Percentiles rank a stretch among this genome's conserved stretches.
Evolutionary conservation across 768 basidiomycete genomes (phyloP).

Genomic region (Trametes coccinea): DNA sequence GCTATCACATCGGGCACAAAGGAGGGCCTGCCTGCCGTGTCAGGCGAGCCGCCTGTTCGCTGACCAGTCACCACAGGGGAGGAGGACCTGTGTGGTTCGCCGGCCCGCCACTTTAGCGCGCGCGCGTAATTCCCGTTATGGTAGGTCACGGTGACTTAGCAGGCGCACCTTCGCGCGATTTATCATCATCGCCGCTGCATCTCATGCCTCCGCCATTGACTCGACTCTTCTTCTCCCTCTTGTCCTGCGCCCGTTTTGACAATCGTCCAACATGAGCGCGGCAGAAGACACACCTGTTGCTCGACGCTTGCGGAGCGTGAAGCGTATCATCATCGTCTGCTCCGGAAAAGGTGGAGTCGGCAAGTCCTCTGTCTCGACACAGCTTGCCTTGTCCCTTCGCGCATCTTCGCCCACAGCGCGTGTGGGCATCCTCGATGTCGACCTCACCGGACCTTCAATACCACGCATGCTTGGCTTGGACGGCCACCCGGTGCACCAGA

Average conservation of each 20-base stretch:
- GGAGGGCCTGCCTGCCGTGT: too few relatives aligned
- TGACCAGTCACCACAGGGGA: too few relatives aligned
- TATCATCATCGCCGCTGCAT: slow-evolving; percentile 16
- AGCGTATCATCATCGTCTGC: slow-evolving; percentile 87
- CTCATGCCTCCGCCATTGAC: slow-evolving; percentile 14
- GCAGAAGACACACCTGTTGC: slow-evolving; percentile 58
- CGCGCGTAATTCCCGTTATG: background rate
- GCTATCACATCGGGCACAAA: too few relatives aligned
- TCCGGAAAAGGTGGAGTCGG: slow-evolving; percentile 99
- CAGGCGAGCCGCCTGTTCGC: too few relatives aligned
- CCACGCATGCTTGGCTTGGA: slow-evolving; percentile 95
- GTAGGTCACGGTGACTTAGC: slow-evolving; percentile 9
- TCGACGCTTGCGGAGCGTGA: slow-evolving; percentile 69
- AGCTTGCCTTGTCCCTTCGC: slow-evolving; percentile 87
- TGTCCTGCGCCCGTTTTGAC: background rate
- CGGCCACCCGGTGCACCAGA: slow-evolving; percentile 85
- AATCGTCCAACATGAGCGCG: slow-evolving; percentile 23
- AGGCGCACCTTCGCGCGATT: slow-evolving; percentile 11
- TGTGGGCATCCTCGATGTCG: slow-evolving; percentile 91
- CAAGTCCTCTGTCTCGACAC: slow-evolving; percentile 94
- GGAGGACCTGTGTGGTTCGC: too few relatives aligned
- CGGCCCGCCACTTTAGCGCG: background rate
- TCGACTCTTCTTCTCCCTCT: background rate
- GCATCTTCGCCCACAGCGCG: slow-evolving; percentile 62
- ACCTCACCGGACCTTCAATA: slow-evolving; percentile 92